A percentile compares a stretch with the other conserved stretches of the same genome.
phyloP scores from a whole-genome alignment of 169 alveolate genomes.

The Eimeria zaria region DNA sequence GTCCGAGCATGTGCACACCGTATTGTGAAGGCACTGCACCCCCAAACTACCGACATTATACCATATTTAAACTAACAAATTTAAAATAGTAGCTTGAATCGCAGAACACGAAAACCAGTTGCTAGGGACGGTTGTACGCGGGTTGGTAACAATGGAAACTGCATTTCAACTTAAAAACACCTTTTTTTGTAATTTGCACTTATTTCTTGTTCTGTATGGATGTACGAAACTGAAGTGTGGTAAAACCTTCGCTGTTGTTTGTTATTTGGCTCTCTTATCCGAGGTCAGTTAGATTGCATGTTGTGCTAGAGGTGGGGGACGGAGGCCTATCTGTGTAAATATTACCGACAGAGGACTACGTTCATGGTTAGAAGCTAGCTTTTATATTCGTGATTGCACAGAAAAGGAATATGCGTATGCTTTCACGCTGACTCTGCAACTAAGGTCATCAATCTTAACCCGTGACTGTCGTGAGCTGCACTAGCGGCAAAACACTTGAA shows the following conservation, averaged over 20 bases:
- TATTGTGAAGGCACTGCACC: too few species aligned
- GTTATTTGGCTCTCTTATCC: not conserved
- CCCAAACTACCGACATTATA: too few species aligned
- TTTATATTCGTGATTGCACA: not conserved
- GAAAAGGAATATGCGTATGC: not conserved
- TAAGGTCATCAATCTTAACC: not conserved
- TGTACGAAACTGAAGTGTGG: not conserved
- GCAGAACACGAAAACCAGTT: too few species aligned
- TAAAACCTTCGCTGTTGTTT: not conserved
- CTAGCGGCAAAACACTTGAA: not conserved
- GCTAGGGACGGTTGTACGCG: too few species aligned
- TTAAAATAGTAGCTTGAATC: too few species aligned
- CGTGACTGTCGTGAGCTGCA: not conserved
- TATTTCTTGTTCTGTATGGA: too few species aligned
- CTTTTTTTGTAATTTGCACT: too few species aligned
- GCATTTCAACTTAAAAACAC: too few species aligned
- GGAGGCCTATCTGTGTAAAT: not conserved
- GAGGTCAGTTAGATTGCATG: not conserved
- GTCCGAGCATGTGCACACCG: too few species aligned
- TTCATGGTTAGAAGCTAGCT: not conserved
- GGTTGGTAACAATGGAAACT: too few species aligned
- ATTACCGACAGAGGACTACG: not conserved
- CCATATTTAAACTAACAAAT: too few species aligned
- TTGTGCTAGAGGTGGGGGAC: not conserved
- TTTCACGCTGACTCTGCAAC: not conserved